These are phyloP conservation scores for Boletus eberwhitei DNA, from an alignment of 768 basidiomycete species.

Conservation along the genomic window DNA sequence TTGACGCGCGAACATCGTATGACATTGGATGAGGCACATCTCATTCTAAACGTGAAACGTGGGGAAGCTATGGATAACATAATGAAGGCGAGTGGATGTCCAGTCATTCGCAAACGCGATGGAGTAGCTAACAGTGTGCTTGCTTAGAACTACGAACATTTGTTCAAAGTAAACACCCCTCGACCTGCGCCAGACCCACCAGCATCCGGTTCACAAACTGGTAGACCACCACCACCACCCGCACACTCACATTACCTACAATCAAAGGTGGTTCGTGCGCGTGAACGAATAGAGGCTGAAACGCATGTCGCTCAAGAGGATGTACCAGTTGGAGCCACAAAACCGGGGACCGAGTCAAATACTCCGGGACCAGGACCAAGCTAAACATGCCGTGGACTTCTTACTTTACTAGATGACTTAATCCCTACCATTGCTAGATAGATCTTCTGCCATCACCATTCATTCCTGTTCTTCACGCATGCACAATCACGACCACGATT, in stretches of 20 bases:
- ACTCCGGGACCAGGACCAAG: conserved; percentile 20
- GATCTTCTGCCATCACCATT: conserved; percentile 24
- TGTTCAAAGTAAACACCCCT: conserved; percentile 87
- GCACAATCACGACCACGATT: conserved; percentile 12
- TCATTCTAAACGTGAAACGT: conserved; percentile 86
- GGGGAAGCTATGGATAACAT: conserved; percentile 66
- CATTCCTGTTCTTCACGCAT: conserved; percentile 19
- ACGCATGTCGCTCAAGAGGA: conserved; percentile 31
- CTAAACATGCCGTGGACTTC: conserved; percentile 10
- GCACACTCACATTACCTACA: conserved; percentile 88
- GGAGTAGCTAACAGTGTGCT: not conserved
- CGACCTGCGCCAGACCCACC: conserved; percentile 51
- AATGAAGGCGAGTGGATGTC: conserved; percentile 54
- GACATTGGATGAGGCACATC: conserved; percentile 92
- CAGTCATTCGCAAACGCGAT: not conserved
- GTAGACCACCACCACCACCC: conserved; percentile 42
- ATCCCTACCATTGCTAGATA: conserved; percentile 23
- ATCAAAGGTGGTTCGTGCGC: conserved; percentile 93
- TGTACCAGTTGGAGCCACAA: conserved; percentile 7
- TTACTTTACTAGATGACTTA: conserved; percentile 11
- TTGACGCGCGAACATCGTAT: conserved; percentile 84
- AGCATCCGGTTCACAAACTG: conserved; percentile 34
- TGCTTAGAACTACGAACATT: conserved; percentile 81
- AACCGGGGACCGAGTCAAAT: conserved; percentile 18
- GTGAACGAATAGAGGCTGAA: conserved; percentile 95